phyloP scores from a whole-genome alignment of 805 yeast species.

The Starmerella riodocensis region DNA sequence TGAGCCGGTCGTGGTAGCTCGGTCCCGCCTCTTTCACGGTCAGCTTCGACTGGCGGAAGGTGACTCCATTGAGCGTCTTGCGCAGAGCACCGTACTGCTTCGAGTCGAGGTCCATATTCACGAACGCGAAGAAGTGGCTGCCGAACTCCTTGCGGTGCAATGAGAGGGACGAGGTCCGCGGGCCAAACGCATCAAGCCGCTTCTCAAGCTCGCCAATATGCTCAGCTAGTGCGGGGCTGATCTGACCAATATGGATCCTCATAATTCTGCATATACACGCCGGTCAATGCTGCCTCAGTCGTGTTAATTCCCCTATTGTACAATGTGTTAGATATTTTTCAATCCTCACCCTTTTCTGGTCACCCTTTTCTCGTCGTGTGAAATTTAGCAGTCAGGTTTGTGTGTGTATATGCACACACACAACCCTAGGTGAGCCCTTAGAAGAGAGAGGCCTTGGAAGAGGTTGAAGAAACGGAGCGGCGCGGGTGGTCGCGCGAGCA shows the following conservation, averaged over 20 bases:
- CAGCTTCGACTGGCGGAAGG: slow-evolving; percentile 60
- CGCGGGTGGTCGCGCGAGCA: too few species aligned
- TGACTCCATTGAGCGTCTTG: slow-evolving; percentile 51
- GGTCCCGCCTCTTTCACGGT: slow-evolving; percentile 47
- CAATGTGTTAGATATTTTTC: too few species aligned
- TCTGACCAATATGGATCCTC: slow-evolving; percentile 55
- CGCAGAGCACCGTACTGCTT: slow-evolving; percentile 39
- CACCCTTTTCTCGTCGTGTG: too few species aligned
- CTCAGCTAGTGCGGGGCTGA: slow-evolving; percentile 41
- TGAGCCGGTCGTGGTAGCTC: slow-evolving; percentile 36
- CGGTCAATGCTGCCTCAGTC: too few species aligned
- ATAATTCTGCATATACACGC: too few species aligned
- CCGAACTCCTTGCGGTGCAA: slow-evolving; percentile 42
- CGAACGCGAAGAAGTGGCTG: slow-evolving; percentile 50
- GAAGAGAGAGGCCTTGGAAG: too few species aligned
- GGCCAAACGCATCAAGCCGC: slow-evolving; percentile 55
- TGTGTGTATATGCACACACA: too few species aligned
- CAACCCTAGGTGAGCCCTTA: too few species aligned
- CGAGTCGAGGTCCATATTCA: slow-evolving; percentile 43
- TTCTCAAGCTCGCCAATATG: slow-evolving; percentile 35
- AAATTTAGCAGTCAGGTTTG: too few species aligned
- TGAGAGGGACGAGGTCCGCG: slow-evolving; percentile 35
- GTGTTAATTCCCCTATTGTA: too few species aligned
- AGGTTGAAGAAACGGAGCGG: too few species aligned
- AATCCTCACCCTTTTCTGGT: too few species aligned